Percentiles rank a stretch among this genome's conserved stretches.
Conservation (phyloP, 2,329 filamentous ascomycete genomes). For the Teratosphaeriaceae sp. region DNA sequence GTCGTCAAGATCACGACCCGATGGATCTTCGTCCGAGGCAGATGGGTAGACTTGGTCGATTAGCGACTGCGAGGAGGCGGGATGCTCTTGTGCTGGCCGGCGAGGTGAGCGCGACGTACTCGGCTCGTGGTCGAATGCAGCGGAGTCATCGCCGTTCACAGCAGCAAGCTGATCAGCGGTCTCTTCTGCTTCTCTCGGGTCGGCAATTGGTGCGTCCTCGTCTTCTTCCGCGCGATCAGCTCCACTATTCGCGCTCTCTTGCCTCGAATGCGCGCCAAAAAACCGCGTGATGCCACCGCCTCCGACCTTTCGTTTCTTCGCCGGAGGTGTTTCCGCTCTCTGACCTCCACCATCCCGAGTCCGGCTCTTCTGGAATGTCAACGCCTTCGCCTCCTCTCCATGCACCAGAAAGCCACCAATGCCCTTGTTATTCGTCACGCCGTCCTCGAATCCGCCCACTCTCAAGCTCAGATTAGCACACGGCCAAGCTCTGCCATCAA, state of each 20-base stretch:
- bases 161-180: too few species aligned
- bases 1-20: not conserved
- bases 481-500: slow-evolving; percentile 78
- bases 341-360: slow-evolving; percentile 13
- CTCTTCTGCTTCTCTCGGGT: not conserved
- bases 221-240: slow-evolving; percentile 8
- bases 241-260: slow-evolving; percentile 11
- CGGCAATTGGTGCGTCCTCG: not conserved
- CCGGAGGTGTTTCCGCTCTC: slow-evolving; percentile 14
- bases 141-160: slow-evolving; percentile 7
- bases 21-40: not conserved
- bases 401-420: slow-evolving; percentile 81
- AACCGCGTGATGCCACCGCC: slow-evolving; percentile 31
- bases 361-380: slow-evolving; percentile 26
- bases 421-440: slow-evolving; percentile 72
- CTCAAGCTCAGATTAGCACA: slow-evolving; percentile 85
- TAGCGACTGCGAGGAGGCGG: not conserved
- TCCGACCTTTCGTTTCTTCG: slow-evolving; percentile 31
- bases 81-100: not conserved
- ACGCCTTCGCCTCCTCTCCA: slow-evolving; percentile 49
- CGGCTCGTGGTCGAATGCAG: slow-evolving; percentile 3
- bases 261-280: slow-evolving; percentile 21
- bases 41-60: slow-evolving; percentile 6
- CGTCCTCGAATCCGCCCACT: slow-evolving; percentile 89
- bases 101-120: not conserved